Evolutionary conservation across 495 filamentous ascomycete genomes (phyloP).

Genomic region (Penicillium verhagenii): DNA sequence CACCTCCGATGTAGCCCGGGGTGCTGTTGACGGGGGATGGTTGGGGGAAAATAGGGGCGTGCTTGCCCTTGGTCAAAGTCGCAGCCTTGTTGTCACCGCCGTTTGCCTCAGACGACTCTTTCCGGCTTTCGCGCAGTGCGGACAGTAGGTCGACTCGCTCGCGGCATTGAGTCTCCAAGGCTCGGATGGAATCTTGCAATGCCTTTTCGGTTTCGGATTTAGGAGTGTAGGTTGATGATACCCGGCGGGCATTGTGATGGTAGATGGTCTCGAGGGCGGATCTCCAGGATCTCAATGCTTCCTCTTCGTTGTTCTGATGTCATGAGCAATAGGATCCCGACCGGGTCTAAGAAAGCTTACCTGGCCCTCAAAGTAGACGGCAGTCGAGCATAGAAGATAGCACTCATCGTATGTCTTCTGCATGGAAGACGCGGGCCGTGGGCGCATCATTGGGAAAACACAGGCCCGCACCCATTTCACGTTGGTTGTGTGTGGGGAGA

Average conservation of each 20-base stretch:
- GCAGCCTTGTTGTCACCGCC: conserved; percentile 22
- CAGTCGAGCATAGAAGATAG: conserved; percentile 90
- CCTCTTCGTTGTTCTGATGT: conserved; percentile 80
- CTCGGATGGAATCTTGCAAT: conserved; percentile 73
- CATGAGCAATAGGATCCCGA: conserved; percentile 17
- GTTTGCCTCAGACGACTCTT: conserved; percentile 50
- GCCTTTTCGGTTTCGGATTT: conserved; percentile 83
- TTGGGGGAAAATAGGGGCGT: neutral
- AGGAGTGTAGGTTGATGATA: conserved; percentile 66
- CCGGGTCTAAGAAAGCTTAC: conserved; percentile 42
- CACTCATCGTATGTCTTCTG: conserved; percentile 98
- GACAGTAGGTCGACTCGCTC: conserved; percentile 88
- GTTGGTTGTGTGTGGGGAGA: conserved; percentile 19
- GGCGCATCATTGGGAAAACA: conserved; percentile 66
- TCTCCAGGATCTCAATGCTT: conserved; percentile 91
- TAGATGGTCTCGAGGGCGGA: conserved; percentile 88
- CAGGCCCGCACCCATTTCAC: conserved; percentile 33
- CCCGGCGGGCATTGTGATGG: conserved; percentile 76
- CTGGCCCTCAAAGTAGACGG: conserved; percentile 92
- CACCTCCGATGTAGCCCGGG: conserved; percentile 70
- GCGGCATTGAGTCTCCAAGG: conserved; percentile 89
- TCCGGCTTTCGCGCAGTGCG: conserved; percentile 72
- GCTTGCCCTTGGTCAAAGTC: conserved; percentile 21
- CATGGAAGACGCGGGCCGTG: conserved; percentile 72
- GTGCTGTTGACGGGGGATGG: conserved; percentile 26